Conservation (phyloP, 202 grass and related monocot genomes). For the Saccharum hybrid region DNA sequence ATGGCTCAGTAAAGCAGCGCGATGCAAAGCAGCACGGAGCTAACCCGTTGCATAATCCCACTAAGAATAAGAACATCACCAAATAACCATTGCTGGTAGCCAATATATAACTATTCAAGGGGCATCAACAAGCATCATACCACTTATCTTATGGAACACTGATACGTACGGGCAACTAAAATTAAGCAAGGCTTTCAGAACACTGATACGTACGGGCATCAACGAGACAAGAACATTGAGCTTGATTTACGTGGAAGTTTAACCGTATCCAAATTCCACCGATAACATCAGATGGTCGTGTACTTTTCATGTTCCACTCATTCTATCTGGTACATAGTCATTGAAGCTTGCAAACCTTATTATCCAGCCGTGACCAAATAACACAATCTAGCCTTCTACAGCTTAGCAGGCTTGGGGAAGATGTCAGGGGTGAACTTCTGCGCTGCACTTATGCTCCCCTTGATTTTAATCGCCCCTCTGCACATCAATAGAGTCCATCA, state of each 20-base stretch:
- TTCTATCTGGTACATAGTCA: conserved; percentile 9
- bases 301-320: conserved; percentile 27
- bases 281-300: conserved; percentile 3
- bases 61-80: background rate
- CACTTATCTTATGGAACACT: background rate
- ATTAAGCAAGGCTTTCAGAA: too few relatives aligned
- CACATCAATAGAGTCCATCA: conserved; percentile 23
- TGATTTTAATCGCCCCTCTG: conserved; percentile 89
- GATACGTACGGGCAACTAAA: too few relatives aligned
- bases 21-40: background rate
- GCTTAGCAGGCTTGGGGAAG: conserved; percentile 86
- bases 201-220: too few relatives aligned
- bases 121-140: background rate
- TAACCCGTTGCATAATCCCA: background rate
- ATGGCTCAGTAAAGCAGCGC: background rate
- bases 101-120: background rate
- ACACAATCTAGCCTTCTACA: conserved; percentile 53
- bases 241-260: background rate
- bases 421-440: conserved; percentile 96
- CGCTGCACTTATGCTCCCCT: conserved; percentile 80
- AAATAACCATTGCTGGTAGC: background rate
- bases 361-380: conserved; percentile 14
- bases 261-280: conserved; percentile 22
- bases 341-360: conserved; percentile 37
- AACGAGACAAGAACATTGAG: background rate